Percentiles rank a stretch among this genome's conserved stretches.
phyloP scores from a whole-genome alignment of 441 rosid species.

The Iberis amara region DNA sequence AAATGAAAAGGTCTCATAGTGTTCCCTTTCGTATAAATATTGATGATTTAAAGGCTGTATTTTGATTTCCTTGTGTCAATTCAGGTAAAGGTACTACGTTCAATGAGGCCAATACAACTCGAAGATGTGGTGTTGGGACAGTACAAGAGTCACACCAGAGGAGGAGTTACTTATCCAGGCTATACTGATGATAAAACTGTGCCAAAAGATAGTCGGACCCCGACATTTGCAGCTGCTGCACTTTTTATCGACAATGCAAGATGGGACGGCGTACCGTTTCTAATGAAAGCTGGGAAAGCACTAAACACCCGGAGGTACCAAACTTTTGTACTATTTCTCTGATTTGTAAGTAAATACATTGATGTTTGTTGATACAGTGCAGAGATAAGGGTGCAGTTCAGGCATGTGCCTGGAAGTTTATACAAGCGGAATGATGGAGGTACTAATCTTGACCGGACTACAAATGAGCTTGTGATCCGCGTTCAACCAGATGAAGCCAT shows the following conservation, averaged over 20 bases:
- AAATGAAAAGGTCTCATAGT: conserved; percentile 67
- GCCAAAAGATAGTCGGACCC: conserved; percentile 71
- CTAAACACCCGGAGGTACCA: conserved; percentile 62
- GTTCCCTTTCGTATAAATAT: background rate
- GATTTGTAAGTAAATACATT: background rate
- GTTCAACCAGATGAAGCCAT: conserved; percentile 95
- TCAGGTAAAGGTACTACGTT: conserved; percentile 88
- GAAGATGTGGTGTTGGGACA: conserved; percentile 81
- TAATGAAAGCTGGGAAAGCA: conserved; percentile 95
- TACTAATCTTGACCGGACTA: conserved; percentile 66
- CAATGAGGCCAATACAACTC: conserved; percentile 73
- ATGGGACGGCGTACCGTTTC: conserved; percentile 97
- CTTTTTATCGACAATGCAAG: conserved; percentile 88
- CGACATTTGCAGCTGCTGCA: conserved; percentile 95
- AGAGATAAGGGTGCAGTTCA: conserved; percentile 63
- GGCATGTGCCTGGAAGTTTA: conserved; percentile 83
- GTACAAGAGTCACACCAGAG: conserved; percentile 75
- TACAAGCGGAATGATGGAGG: conserved; percentile 37
- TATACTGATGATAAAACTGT: conserved; percentile 83
- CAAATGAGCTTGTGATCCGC: conserved; percentile 86
- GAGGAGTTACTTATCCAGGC: conserved; percentile 67
- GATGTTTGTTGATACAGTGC: conserved; percentile 41
- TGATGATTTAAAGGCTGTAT: background rate
- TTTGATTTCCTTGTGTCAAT: conserved; percentile 2
- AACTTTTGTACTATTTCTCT: background rate